Evolutionary conservation across 306 rosid genomes (phyloP).

Genomic region (Vigna reflexopilosa): DNA sequence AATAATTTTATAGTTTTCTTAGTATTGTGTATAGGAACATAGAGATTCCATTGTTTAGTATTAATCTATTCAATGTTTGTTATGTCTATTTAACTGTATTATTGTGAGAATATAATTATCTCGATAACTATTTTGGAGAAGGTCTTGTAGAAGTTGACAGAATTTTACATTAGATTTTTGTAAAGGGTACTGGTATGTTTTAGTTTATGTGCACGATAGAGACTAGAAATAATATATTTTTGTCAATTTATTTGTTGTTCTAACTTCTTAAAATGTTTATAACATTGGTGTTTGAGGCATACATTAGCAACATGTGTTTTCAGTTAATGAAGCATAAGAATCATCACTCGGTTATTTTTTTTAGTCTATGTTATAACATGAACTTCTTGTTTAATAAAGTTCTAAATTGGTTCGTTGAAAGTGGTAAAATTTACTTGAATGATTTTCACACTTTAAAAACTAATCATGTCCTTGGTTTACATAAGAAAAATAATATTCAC

Average conservation of each 20-base stretch:
- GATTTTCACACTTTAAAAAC: neutral
- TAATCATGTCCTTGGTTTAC: too few relatives aligned
- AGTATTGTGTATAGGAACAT: neutral
- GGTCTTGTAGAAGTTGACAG: neutral
- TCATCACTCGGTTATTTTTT: too few relatives aligned
- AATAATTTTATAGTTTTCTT: neutral
- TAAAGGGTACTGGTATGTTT: neutral
- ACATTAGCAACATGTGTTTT: neutral
- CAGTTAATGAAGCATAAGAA: neutral
- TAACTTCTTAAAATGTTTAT: conserved; percentile 1
- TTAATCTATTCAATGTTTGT: neutral
- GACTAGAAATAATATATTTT: neutral
- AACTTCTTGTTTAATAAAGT: neutral
- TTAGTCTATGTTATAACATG: neutral
- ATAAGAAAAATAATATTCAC: too few relatives aligned
- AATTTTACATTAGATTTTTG: neutral
- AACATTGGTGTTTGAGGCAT: neutral
- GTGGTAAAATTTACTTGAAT: neutral
- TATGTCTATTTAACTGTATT: neutral
- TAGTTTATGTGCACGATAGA: neutral
- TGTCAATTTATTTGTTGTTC: neutral
- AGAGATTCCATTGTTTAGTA: neutral
- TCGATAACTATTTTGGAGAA: neutral
- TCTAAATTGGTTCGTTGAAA: neutral
- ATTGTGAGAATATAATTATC: neutral